Base-by-base conservation (phyloP, 2,329 filamentous ascomycete species). In the Fusarium succisae region DNA sequence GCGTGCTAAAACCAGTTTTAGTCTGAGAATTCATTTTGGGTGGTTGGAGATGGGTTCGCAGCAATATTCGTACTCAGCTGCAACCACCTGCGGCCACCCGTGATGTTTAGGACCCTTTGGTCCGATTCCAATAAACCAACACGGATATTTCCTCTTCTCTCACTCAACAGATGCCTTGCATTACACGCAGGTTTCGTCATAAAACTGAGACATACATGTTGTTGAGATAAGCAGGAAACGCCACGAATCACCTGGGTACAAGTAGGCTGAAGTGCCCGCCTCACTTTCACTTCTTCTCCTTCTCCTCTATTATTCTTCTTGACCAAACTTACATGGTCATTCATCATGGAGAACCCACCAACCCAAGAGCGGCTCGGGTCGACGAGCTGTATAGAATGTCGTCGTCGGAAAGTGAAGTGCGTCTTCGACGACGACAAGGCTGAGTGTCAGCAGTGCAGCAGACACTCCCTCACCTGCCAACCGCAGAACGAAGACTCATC, bases 361-460 rank as follows among this genome's bases (percentile, higher is more conserved):
- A 82, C 79, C 48, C 80, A 76, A 15, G 78, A 80, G 76, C 78
- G 80, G 8, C 66, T 79, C 8, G 81, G 82, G 20, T 82, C 79
- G 8, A 79, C 75, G 67, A 82, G 79, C 65, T 83, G 82, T 61
- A 69, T 76, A 35, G 82, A 82, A 82, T 87, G 86, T 66, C 83
- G 85, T 45, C 83, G 86, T 43, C 84, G 86, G 57, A 88, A 87
- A 78, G 85, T 87, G 35, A 82, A 83, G 59, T 88, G 86, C 77
- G 83, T 85, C 58, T 86, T 82, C 63, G 47, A 79, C 79, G 32
- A 68, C 79, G n/a, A 81, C 81, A 43, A 83, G 81, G 56, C 53
- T 60, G 26, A 77, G 81, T 58, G 87, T 85, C 75, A 82, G 82
- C 37, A 84, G 83, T 88, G 86, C 78, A 82, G 81, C 56, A 78